Base-by-base conservation (phyloP, 2,329 filamentous ascomycete species). In the Cryphonectria naterciae region DNA sequence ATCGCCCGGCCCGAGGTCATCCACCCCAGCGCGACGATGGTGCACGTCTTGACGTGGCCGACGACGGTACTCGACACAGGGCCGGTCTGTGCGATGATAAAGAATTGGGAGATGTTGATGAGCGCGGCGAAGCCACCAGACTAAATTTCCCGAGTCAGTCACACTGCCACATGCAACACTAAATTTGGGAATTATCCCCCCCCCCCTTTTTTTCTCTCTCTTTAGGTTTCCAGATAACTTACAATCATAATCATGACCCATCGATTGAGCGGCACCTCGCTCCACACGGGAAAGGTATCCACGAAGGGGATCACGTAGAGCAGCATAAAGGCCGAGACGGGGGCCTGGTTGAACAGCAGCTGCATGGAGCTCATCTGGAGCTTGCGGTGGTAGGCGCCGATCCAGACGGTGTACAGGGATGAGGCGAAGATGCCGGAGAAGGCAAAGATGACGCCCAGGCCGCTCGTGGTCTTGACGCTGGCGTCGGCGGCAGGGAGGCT, bases 341-440 rank as follows among this genome's bases (percentile, higher is more conserved):
- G 89, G 1, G 90, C 88, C 79, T 92, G 90, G 79, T 91, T 92
- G 80, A 88, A 88, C 15, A 93, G 83, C 43, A 93, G 81, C 81
- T 92, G 91, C 86, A 91, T 90, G 79, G 89, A 91, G 74, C 85
- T 87, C 81, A 92, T 88, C 72, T 89, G 84, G 32, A 92, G 83
- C 79, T 88, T 90, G 73, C 87, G 85, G 78, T 91, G 88, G 77
- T 89, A 92, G 76, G 85, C 86, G 67, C 87, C 85, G 76, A 92
- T 91, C 88, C 89, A 91, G 71, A 92, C 87, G 0, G 90, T 92
- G 78, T 92, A 92, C 22, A 92, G 79, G 1, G 89, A 89, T 43
- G 88, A 91, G 22, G 89, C 89, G 67, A 91, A 84, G 15, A 92
- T 89, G 65, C 90, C 90, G 1, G 80, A 76, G 69, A 92, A 87